Conservation (phyloP, 768 basidiomycete species). For the Boletus tylopilopsis region DNA sequence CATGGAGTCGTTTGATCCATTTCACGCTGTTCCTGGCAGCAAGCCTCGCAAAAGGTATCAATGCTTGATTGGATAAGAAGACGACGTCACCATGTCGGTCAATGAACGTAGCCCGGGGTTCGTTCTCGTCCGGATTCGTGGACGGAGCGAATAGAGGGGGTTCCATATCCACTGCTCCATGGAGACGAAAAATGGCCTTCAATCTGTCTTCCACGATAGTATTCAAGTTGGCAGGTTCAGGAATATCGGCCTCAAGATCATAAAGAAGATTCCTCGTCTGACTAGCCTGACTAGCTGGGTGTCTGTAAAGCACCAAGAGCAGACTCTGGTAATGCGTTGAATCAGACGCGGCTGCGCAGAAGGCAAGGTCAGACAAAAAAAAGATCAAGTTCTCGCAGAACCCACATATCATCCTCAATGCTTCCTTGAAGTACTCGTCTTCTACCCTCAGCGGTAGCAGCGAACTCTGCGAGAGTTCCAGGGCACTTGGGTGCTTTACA, state of each 20-base stretch:
- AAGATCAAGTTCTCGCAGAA: background rate
- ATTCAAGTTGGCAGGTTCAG: slow-evolving; percentile 68
- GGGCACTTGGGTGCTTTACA: slow-evolving; percentile 68
- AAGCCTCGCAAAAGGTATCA: slow-evolving; percentile 76
- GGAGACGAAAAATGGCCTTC: slow-evolving; percentile 74
- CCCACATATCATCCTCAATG: slow-evolving; percentile 71
- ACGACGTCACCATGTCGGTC: slow-evolving; percentile 80
- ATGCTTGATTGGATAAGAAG: slow-evolving; percentile 63
- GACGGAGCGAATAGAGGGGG: slow-evolving; percentile 81
- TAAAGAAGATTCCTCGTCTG: slow-evolving; percentile 69
- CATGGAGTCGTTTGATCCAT: slow-evolving; percentile 81
- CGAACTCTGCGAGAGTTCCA: slow-evolving; percentile 78
- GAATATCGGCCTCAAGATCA: slow-evolving; percentile 62
- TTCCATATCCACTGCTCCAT: slow-evolving; percentile 87
- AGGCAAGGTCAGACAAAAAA: background rate
- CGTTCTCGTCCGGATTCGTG: slow-evolving; percentile 57
- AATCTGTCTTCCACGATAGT: slow-evolving; percentile 76
- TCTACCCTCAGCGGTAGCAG: slow-evolving; percentile 74
- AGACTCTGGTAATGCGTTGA: slow-evolving; percentile 80
- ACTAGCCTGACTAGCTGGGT: slow-evolving; percentile 59
- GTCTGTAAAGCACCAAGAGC: slow-evolving; percentile 73
- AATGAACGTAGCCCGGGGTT: slow-evolving; percentile 66
- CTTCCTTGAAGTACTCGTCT: slow-evolving; percentile 83
- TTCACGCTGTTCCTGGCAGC: slow-evolving; percentile 64
- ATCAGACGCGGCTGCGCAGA: slow-evolving; percentile 61